A percentile compares a stretch with the other conserved stretches of the same genome.
Evolutionary conservation across 371 early-diverging fungal genomes (phyloP).

Genomic region (Apophysomyces ossiformis): DNA sequence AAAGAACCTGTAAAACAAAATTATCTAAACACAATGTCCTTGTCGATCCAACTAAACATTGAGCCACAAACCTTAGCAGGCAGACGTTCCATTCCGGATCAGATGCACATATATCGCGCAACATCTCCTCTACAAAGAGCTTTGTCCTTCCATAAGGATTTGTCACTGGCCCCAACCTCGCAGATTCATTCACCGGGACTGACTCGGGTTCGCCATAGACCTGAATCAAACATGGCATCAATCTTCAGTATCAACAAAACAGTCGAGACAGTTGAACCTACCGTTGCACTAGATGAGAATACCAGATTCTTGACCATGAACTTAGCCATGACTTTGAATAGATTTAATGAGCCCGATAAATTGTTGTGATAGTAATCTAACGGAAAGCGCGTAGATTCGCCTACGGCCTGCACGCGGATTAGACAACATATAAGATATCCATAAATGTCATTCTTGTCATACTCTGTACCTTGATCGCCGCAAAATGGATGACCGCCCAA

Average conservation of each 20-base stretch:
- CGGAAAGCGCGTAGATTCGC: constrained; percentile 83
- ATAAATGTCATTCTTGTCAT: neutral
- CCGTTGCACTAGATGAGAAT: constrained; percentile 88
- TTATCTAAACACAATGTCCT: neutral
- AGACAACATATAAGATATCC: too few relatives aligned
- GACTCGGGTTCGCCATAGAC: constrained; percentile 70
- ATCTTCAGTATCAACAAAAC: too few relatives aligned
- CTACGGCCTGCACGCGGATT: constrained; percentile 62
- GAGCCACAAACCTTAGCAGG: constrained; percentile 54
- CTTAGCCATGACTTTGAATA: constrained; percentile 70
- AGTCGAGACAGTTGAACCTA: neutral
- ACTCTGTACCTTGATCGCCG: constrained; percentile 72
- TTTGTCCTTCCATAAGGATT: constrained; percentile 93
- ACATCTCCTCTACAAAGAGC: constrained; percentile 78
- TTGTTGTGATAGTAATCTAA: constrained; percentile 90
- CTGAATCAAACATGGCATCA: constrained; percentile 28
- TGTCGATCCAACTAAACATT: constrained; percentile 6
- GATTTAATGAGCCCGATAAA: constrained; percentile 76
- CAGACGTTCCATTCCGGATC: constrained; percentile 67
- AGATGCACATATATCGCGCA: constrained; percentile 69
- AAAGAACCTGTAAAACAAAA: constrained; percentile 65
- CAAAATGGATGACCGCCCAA: constrained; percentile 88
- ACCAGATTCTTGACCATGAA: constrained; percentile 74
- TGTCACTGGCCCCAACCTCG: constrained; percentile 64
- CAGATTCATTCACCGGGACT: constrained; percentile 66